A percentile compares a stretch with the other conserved stretches of the same genome.
phyloP scores from a whole-genome alignment of 2,329 filamentous ascomycete genomes.

The Clonostachys rosea region DNA sequence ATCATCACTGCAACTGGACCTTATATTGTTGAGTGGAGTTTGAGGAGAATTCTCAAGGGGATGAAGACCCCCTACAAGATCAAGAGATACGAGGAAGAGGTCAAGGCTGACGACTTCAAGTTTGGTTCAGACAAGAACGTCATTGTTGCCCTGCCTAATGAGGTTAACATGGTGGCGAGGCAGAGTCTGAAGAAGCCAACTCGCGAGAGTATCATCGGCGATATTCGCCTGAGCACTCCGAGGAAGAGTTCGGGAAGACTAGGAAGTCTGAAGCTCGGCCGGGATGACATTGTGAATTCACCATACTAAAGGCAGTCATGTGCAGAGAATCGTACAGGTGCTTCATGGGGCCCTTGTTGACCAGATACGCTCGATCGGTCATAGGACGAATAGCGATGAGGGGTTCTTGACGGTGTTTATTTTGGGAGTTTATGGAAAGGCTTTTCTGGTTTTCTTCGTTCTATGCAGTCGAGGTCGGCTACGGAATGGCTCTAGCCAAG shows the following conservation, averaged over 20 bases:
- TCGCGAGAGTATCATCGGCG: constrained; percentile 80
- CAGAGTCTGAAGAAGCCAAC: constrained; percentile 82
- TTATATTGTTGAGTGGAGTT: constrained; percentile 93
- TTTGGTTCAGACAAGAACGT: constrained; percentile 97
- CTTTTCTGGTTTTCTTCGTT: constrained; percentile 2
- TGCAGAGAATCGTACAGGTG: too few relatives aligned
- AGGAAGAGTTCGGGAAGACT: constrained; percentile 47
- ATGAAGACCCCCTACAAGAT: constrained; percentile 89
- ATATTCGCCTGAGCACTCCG: constrained; percentile 42
- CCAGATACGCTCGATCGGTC: too few relatives aligned
- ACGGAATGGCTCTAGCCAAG: too few relatives aligned
- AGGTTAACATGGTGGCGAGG: constrained; percentile 96
- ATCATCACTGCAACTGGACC: constrained; percentile 96
- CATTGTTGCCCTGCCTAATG: constrained; percentile 92
- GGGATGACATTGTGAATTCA: constrained; percentile 79
- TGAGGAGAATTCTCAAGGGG: constrained; percentile 82
- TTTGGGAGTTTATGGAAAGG: background rate
- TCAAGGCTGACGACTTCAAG: constrained; percentile 98
- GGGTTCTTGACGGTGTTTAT: background rate
- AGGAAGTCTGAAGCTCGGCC: constrained; percentile 60
- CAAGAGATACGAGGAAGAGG: constrained; percentile 91
- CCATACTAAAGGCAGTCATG: constrained; percentile 38
- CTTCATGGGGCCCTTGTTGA: too few relatives aligned
- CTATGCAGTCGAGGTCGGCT: too few relatives aligned
- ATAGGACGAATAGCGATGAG: background rate